A percentile compares a stretch with the other conserved stretches of the same genome.
Conservation (phyloP, 345 rosid genomes). For the Physaria fendleri region DNA sequence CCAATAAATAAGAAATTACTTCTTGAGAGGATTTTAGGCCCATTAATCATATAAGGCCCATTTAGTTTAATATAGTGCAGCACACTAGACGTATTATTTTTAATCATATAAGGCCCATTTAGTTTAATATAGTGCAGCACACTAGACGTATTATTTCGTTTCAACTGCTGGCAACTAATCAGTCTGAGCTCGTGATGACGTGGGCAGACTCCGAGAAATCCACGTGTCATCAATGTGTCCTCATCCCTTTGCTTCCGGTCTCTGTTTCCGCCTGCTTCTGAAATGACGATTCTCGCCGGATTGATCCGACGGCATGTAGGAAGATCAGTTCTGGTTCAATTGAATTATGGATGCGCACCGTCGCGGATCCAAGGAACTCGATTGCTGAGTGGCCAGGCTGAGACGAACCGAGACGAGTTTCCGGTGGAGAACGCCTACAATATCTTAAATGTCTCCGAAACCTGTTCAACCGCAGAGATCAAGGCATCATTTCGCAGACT, state of each 20-base stretch:
- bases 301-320: constrained; percentile 29
- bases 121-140: too few relatives aligned
- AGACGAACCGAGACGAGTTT: constrained; percentile 46
- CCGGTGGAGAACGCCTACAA: constrained; percentile 62
- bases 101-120: too few relatives aligned
- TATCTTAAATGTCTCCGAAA: constrained; percentile 58
- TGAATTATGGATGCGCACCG: constrained; percentile 11
- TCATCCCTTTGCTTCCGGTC: background rate
- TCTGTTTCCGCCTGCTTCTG: background rate
- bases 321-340: constrained; percentile 6
- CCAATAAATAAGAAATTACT: too few relatives aligned
- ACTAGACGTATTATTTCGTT: too few relatives aligned
- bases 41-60: too few relatives aligned
- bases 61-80: too few relatives aligned
- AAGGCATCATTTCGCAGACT: constrained; percentile 77
- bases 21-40: too few relatives aligned
- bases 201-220: background rate
- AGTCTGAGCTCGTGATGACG: constrained; percentile 7
- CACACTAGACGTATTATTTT: too few relatives aligned
- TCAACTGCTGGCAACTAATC: background rate
- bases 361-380: constrained; percentile 25
- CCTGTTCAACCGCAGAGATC: constrained; percentile 72
- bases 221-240: constrained; percentile 4
- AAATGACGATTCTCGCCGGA: constrained; percentile 34
- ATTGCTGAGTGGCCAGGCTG: constrained; percentile 44